A percentile compares a stretch with the other conserved stretches of the same genome.
Evolutionary conservation across 2,329 filamentous ascomycete genomes (phyloP).

Genomic region (Penicillium sp.): DNA sequence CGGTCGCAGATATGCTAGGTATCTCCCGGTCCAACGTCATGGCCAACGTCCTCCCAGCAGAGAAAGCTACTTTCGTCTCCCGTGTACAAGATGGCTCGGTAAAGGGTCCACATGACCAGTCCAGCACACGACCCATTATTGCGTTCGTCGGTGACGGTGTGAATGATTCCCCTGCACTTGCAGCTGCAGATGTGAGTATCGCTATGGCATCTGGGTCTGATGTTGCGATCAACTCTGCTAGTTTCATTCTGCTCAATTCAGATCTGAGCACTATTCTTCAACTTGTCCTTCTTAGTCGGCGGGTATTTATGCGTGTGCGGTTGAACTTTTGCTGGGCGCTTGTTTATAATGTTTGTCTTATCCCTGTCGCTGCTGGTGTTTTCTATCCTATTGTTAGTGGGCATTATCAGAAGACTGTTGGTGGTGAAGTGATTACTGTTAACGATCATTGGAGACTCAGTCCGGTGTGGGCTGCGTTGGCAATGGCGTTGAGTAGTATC

Average conservation of each 20-base stretch:
- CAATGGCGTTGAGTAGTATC: constrained; percentile 90
- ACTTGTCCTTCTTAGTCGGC: constrained; percentile 68
- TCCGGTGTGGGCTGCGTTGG: constrained; percentile 76
- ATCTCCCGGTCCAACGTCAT: constrained; percentile 75
- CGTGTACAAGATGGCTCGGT: constrained; percentile 33
- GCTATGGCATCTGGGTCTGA: constrained; percentile 79
- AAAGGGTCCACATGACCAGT: constrained; percentile 1
- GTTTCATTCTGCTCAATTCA: constrained; percentile 76
- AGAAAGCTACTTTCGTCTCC: constrained; percentile 61
- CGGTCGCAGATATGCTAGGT: constrained; percentile 73
- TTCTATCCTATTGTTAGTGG: constrained; percentile 62
- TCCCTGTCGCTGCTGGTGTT: constrained; percentile 79
- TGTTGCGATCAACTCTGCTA: constrained; percentile 77
- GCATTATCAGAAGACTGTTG: constrained; percentile 33
- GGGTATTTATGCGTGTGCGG: constrained; percentile 75
- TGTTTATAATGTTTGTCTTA: constrained; percentile 74
- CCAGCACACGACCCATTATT: constrained; percentile 55
- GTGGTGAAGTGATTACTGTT: constrained; percentile 34
- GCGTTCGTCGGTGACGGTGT: constrained; percentile 87
- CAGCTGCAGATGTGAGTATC: constrained; percentile 79
- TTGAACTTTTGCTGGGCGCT: constrained; percentile 86
- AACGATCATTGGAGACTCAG: constrained; percentile 47
- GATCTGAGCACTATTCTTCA: constrained; percentile 70
- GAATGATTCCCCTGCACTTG: constrained; percentile 80
- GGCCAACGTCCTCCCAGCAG: constrained; percentile 79